Percentiles rank a stretch among this genome's conserved stretches.
These are phyloP conservation scores for Blastobotrys americana DNA, from an alignment of 805 yeast genomes.

Conservation along the genomic window DNA sequence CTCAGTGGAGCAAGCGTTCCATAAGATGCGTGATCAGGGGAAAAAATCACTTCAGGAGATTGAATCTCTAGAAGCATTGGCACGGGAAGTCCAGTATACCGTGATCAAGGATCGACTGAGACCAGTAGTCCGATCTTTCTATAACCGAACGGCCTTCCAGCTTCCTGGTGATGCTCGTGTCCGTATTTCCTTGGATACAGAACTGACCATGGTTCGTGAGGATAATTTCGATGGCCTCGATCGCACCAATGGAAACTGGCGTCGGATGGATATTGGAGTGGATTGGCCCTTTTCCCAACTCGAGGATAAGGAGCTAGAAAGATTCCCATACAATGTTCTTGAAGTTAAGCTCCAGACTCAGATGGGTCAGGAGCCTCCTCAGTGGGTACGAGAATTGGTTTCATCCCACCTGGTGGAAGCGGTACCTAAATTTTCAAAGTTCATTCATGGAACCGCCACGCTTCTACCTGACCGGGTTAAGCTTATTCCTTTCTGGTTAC, in stretches of 20 bases:
- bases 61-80: conserved; percentile 85
- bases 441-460: conserved; percentile 95
- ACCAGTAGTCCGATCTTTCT: conserved; percentile 93
- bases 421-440: conserved; percentile 95
- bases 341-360: conserved; percentile 98
- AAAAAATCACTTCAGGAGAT: conserved; percentile 81
- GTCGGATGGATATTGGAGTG: conserved; percentile 97
- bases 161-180: conserved; percentile 99
- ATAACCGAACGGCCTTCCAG: conserved; percentile 98
- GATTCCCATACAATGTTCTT: conserved; percentile 95
- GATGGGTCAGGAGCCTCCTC: conserved; percentile 97
- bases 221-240: conserved; percentile 92
- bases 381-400: conserved; percentile 91
- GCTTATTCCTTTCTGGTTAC: conserved; percentile 92
- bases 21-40: conserved; percentile 87
- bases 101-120: conserved; percentile 75
- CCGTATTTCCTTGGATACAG: conserved; percentile 95
- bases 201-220: conserved; percentile 94
- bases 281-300: conserved; percentile 91
- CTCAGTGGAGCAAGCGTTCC: conserved; percentile 85
- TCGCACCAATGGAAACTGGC: conserved; percentile 91
- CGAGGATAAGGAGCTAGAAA: conserved; percentile 74
- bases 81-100: conserved; percentile 87
- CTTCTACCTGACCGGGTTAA: conserved; percentile 75
- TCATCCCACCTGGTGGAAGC: conserved; percentile 94